phyloP scores from a whole-genome alignment of 2,329 filamentous ascomycete species.

The Pseudocercospora crystallina region DNA sequence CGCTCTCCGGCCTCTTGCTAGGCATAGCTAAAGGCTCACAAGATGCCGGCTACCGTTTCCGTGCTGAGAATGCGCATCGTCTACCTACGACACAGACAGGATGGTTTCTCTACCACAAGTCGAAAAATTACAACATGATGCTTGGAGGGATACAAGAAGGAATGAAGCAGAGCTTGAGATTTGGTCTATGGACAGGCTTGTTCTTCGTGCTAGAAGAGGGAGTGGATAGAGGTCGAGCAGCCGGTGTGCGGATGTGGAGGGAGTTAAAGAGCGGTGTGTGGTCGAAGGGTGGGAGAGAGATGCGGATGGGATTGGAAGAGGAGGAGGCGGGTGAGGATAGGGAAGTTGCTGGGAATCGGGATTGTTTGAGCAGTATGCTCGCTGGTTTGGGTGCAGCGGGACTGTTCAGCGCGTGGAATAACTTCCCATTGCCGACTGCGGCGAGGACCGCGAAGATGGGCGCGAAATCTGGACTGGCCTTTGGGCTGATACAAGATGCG shows the following conservation, averaged over 20 bases:
- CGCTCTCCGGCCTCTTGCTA: slow-evolving; percentile 31
- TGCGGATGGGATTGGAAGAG: slow-evolving; percentile 31
- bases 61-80: slow-evolving; percentile 94
- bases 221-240: slow-evolving; percentile 72
- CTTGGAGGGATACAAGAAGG: slow-evolving; percentile 78
- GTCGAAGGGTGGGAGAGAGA: slow-evolving; percentile 31
- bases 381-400: slow-evolving; percentile 84
- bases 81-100: slow-evolving; percentile 78
- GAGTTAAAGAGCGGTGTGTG: slow-evolving; percentile 36
- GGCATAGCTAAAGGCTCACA: slow-evolving; percentile 35
- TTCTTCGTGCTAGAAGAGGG: slow-evolving; percentile 84
- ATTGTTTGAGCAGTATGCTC: slow-evolving; percentile 77
- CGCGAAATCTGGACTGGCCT: slow-evolving; percentile 73
- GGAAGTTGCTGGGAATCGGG: slow-evolving; percentile 51
- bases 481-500: slow-evolving; percentile 77
- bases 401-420: slow-evolving; percentile 80
- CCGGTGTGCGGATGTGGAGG: slow-evolving; percentile 50
- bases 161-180: slow-evolving; percentile 67
- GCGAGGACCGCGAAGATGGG: slow-evolving; percentile 72
- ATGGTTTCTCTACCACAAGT: slow-evolving; percentile 99
- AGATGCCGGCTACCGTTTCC: slow-evolving; percentile 69
- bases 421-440: slow-evolving; percentile 68
- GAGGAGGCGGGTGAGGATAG: slow-evolving; percentile 37
- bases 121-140: slow-evolving; percentile 87
- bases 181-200: slow-evolving; percentile 70